phyloP scores from a whole-genome alignment of 805 yeast genomes.

The Saccharomycopsis javanensis region DNA sequence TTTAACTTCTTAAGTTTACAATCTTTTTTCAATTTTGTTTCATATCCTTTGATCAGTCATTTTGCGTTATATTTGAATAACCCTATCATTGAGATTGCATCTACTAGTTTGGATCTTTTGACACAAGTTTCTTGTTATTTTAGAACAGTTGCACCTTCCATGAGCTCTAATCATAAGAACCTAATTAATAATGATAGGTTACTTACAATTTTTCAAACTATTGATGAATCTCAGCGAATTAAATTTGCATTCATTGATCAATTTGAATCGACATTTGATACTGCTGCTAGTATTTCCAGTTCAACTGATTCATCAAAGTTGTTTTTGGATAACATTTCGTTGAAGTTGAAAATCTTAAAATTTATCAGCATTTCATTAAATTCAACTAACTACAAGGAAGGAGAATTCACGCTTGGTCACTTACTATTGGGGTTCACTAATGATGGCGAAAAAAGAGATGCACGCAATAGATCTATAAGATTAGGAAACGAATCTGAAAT shows the following conservation, averaged over 20 bases:
- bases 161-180: conserved; percentile 19
- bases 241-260: conserved; percentile 66
- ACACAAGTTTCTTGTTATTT: conserved; percentile 27
- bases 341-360: conserved; percentile 41
- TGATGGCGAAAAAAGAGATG: not conserved
- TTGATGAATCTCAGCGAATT: conserved; percentile 70
- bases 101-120: conserved; percentile 44
- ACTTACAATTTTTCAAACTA: conserved; percentile 59
- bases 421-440: conserved; percentile 3
- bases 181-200: conserved; percentile 49
- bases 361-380: conserved; percentile 23
- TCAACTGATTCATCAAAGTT: conserved; percentile 47
- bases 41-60: conserved; percentile 62
- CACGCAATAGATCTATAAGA: not conserved
- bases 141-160: conserved; percentile 20
- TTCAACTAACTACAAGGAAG: not conserved
- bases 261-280: conserved; percentile 34
- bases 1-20: conserved; percentile 24
- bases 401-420: not conserved
- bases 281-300: conserved; percentile 29
- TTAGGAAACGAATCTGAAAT: conserved; percentile 22
- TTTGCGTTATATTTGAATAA: conserved; percentile 67
- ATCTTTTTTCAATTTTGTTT: conserved; percentile 61
- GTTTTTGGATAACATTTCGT: conserved; percentile 36
- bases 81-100: conserved; percentile 40